Evolutionary conservation across 1,284 basidiomycete species (phyloP), one percentile per base, ranked within the genome.

Genomic region (Somion occarium): DNA sequence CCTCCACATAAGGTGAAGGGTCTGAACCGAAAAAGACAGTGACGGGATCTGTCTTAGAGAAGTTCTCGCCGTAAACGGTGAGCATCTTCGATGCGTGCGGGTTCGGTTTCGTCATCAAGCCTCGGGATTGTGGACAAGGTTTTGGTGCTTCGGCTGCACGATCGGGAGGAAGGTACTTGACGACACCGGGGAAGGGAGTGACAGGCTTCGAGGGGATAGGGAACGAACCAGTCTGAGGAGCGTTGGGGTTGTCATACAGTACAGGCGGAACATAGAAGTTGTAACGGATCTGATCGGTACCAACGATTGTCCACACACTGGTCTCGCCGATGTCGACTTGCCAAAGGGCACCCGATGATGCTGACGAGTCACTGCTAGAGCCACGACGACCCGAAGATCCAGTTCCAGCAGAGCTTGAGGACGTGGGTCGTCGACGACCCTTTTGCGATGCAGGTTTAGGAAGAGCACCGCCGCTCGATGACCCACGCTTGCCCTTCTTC

Each of bases 221-320:
- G 74, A 85, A 88, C 22, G 85, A 83, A 4, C 80, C 78, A 22
- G 76, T 81, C 58, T 79, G 79, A 26, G 78, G 71, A 38, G 80
- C 74, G 59, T 82, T 80, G 64, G 87, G 85, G 59, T 82, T 82
- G 70, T 90, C 86, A 67, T 85, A 90, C 46, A 89, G 73, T 38
- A 86, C 79, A 1, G 89, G 88, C n/a, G 92, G 91, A 4, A 93
- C 85, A 65, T 91, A 94, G 71, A 95, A 95, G 64, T 93, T 94
- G 73, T 94, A 94, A 54, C 86, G 80, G 53, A 91, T 79, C 78
- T 91, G 89, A 64, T 91, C 88, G 84, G 89, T 92, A 58, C 92
- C 91, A 55, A 93, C 91, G 58, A 95, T 92, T 13, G 91, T 93
- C 93, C 93, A 95, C 37, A 94, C 87, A 64, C 91, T 91, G 38